Evolutionary conservation across 176 grass and related monocot species (phyloP).

Genomic region (Themeda triandra): DNA sequence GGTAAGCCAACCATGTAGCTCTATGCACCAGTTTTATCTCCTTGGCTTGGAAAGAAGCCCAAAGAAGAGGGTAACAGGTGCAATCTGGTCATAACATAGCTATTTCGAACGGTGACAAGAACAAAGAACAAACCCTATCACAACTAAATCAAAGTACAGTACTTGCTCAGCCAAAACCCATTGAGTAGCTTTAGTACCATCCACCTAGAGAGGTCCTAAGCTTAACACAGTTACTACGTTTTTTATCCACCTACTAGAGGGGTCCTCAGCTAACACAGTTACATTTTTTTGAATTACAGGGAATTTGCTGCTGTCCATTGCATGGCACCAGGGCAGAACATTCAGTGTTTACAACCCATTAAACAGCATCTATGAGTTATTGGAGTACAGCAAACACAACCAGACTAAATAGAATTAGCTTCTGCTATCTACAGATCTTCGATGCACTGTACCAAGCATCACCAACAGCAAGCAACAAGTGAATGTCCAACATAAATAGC

Average conservation of each 20-base stretch:
- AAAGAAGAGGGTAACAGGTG: slow-evolving; percentile 29
- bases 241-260: too few species aligned
- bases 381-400: background rate
- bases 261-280: background rate
- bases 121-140: background rate
- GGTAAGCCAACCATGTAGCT: slow-evolving; percentile 20
- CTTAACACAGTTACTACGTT: background rate
- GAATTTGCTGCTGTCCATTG: background rate
- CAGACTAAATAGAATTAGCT: background rate
- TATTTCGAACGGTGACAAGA: background rate
- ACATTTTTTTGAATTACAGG: background rate
- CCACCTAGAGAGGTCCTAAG: background rate
- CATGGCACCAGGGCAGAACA: background rate
- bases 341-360: background rate
- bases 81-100: background rate
- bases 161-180: background rate
- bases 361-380: background rate
- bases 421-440: background rate
- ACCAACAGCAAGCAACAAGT: background rate
- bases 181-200: background rate
- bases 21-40: slow-evolving; percentile 22
- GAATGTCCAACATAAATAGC: background rate
- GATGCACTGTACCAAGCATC: background rate
- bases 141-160: background rate
- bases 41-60: background rate